Percentiles rank a stretch among this genome's conserved stretches.
Conservation (phyloP, 2,329 filamentous ascomycete genomes). For the Mollisia scopiformis region DNA sequence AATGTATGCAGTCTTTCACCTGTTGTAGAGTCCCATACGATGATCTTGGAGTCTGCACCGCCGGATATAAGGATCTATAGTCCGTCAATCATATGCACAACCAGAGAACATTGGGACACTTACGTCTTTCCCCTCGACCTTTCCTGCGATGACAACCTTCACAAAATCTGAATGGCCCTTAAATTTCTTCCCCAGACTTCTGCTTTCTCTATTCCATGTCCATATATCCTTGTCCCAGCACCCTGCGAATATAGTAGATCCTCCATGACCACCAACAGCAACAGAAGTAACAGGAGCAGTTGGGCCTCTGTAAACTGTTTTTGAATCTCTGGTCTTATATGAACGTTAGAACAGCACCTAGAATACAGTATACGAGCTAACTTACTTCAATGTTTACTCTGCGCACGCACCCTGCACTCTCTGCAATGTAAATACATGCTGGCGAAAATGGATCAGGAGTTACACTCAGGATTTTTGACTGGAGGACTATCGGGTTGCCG, state of each 20-base stretch:
- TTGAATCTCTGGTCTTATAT: constrained; percentile 44
- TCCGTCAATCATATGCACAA: constrained; percentile 12
- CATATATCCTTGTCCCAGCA: constrained; percentile 95
- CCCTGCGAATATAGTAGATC: constrained; percentile 74
- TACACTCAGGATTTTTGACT: constrained; percentile 84
- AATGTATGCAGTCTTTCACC: constrained; percentile 74
- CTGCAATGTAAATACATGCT: constrained; percentile 73
- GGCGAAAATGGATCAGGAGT: constrained; percentile 66
- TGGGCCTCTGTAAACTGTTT: constrained; percentile 69
- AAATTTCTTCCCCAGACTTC: constrained; percentile 59
- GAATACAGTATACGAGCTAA: constrained; percentile 32
- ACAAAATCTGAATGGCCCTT: constrained; percentile 89
- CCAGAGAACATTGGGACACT: constrained; percentile 15
- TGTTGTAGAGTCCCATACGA: constrained; percentile 78
- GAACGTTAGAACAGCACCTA: constrained; percentile 12
- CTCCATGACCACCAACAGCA: constrained; percentile 61
- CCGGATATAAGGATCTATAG: constrained; percentile 66
- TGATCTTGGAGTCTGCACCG: constrained; percentile 76
- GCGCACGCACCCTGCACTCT: constrained; percentile 82
- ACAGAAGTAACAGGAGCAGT: constrained; percentile 80
- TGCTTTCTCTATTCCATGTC: constrained; percentile 73
- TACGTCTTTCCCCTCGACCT: constrained; percentile 61
- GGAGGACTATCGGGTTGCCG: constrained; percentile 78
- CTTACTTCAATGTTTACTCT: constrained; percentile 76
- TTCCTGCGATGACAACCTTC: constrained; percentile 72